Base-by-base conservation (phyloP, 805 yeast genomes). In the Nakazawaea wickerhamii region DNA sequence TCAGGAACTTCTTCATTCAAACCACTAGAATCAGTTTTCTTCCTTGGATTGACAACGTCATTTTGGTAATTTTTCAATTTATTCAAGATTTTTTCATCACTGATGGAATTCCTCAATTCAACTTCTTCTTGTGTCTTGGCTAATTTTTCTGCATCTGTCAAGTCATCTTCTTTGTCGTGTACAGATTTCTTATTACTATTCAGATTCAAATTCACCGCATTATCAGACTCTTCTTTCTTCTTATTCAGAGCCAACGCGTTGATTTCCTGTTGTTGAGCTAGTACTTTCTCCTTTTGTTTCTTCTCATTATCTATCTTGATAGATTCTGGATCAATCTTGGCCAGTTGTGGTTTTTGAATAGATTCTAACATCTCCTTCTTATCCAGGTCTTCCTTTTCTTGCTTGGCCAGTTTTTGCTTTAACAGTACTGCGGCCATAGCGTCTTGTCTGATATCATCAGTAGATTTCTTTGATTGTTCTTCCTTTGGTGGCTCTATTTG, bases 401-500 rank as follows among this genome's bases (percentile, higher is more conserved):
- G 20, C 37, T 41, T 41, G 13, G 36, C 36, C 44, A 36, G 40
- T 23, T 41, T 41, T 21, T 41, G 44, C 25, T 41, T 41, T 33
- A 41, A 36, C 40, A 41, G 40, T 6, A 25, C 44, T 17, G n/a
- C 36, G 4, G 40, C 40, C 44, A 41, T 41, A 20, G 40, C 40
- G 7, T 31, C 40, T 26, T 41, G 44, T 19, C 44, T 35, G n/a
- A 41, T 21, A 18, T 41, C 36, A 26, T 42, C 38, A 14, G 33
- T 41, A 43, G 25, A 31, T 28, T 10, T 41, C 48, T 19, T 40
- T 42, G 41, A 40, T 45, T 34, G 48, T 30, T 23, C 39, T 13
- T 39, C 36, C 32, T 44, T 40, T 22, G 53, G 51, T 3, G 47
- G 42, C 20, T 52, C 50, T 36, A 43, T 31, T 31, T 46, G 51